Conservation (phyloP, 768 basidiomycete genomes). For the Xerocomellus intermedius region DNA sequence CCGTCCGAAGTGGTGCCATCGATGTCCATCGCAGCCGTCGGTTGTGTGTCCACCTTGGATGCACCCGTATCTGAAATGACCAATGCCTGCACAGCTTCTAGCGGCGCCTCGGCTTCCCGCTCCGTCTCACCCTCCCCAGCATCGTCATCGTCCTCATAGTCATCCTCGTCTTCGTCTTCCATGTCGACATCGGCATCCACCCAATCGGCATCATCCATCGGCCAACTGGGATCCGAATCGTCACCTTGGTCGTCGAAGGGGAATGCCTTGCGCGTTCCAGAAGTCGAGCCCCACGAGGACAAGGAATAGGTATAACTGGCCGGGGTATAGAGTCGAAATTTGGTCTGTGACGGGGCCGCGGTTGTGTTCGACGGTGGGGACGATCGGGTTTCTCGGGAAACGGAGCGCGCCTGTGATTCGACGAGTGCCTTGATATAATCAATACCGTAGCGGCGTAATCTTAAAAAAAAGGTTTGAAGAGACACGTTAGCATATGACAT, state of each 20-base stretch:
- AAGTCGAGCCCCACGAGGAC: constrained; percentile 17
- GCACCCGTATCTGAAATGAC: constrained; percentile 3
- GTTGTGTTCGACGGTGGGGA: not conserved
- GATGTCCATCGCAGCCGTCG: constrained; percentile 3
- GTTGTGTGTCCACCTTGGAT: not conserved
- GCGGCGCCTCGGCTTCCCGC: constrained; percentile 14
- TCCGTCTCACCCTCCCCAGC: constrained; percentile 6
- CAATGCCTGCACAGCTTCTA: constrained; percentile 15
- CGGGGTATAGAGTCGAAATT: constrained; percentile 32
- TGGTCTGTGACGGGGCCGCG: constrained; percentile 16
- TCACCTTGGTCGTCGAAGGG: constrained; percentile 19
- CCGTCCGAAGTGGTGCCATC: not conserved
- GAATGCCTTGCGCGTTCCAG: constrained; percentile 11
- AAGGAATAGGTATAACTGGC: constrained; percentile 33
- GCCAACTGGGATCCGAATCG: constrained; percentile 17
- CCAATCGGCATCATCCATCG: constrained; percentile 26
- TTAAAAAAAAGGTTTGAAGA: constrained; percentile 1
- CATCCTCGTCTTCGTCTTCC: constrained; percentile 34
- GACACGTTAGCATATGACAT: constrained; percentile 7
- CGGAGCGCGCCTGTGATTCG: constrained; percentile 25
- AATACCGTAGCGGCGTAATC: constrained; percentile 32
- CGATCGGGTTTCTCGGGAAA: not conserved
- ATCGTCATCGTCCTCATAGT: constrained; percentile 33
- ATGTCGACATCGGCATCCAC: constrained; percentile 29
- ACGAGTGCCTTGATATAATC: constrained; percentile 36